Base-by-base conservation (phyloP, 768 basidiomycete genomes). In the Roridomyces roridus region DNA sequence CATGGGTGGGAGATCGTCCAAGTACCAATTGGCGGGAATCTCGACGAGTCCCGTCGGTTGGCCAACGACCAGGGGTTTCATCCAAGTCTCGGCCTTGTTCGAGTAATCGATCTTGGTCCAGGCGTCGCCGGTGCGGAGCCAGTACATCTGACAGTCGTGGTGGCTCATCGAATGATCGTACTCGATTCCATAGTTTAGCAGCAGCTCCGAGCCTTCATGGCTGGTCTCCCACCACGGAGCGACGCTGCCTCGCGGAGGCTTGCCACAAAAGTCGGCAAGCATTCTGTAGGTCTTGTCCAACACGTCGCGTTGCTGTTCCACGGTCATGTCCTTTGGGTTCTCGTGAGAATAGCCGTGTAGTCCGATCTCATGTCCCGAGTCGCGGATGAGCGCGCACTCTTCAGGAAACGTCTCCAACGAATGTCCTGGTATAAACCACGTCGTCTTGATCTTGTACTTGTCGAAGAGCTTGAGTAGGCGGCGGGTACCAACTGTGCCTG, bases 181-280 rank as follows among this genome's bases (percentile, higher is more conserved):
- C 74, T 88, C 80, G 41, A 92, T 87, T 0, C 90, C 90, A 59
- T 86, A 85, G 34, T 87, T 85, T 21, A 89, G 78, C 23, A 91
- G 72, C 23, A 91, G 74, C 15, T 81, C 71, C 0, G 83, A 84
- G 4, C 85, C 85, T 68, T 88, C 87, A 58, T 81, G 85, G 69
- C 83, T 86, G 3, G 83, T 83, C 68, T 92, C 90, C 89, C 89
- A 92, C 88, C 89, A 92, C 0, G 88, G 89, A 1, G 88, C 89
- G 29, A 89, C 87, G 46, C 80, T 83, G 35, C 85, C 86, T 71
- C 76, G 53, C 14, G 59, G 85, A 21, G 84, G 74, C 15, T 79
- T 69, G 23, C 81, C 71, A 66, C 87, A 88, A 65, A 90, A 90
- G 12, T 79, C 77, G 1, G 87, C 88, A 37, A 90, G 72, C n/a